Percentiles rank a stretch among this genome's conserved stretches.
These are phyloP conservation scores for Microsporum ferrugineum DNA, from an alignment of 2,329 filamentous ascomycete species.

Conservation along the genomic window DNA sequence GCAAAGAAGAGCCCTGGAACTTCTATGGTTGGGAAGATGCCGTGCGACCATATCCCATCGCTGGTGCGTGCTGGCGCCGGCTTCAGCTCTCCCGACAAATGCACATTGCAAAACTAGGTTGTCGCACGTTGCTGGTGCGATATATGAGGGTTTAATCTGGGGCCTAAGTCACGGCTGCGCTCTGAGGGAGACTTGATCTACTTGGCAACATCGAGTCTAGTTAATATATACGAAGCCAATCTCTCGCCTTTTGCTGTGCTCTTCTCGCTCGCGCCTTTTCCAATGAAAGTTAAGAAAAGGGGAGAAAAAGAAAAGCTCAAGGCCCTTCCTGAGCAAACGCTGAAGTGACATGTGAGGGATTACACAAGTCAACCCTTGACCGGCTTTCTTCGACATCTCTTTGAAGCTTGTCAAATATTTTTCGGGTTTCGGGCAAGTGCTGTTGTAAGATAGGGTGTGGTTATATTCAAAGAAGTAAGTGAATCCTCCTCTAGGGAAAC, in stretches of 20 bases:
- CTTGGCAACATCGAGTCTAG: not conserved
- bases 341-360: not conserved
- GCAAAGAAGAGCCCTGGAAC: not conserved
- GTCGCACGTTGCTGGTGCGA: not conserved
- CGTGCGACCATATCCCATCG: not conserved
- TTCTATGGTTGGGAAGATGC: not conserved
- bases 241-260: not conserved
- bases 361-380: not conserved
- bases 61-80: constrained; percentile 1
- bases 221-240: constrained; percentile 1
- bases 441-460: not conserved
- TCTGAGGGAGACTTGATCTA: not conserved
- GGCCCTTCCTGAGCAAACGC: not conserved
- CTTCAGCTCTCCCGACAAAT: not conserved
- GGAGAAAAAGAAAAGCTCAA: constrained; percentile 1
- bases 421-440: not conserved
- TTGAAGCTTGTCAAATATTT: not conserved
- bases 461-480: not conserved
- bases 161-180: not conserved
- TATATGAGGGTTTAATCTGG: not conserved
- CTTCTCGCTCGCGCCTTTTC: not conserved
- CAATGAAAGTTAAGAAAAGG: not conserved
- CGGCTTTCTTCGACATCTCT: not conserved
- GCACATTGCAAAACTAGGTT: not conserved
- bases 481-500: not conserved